phyloP scores from a whole-genome alignment of 139 green algal genomes.

The Monoraphidium neglectum region DNA sequence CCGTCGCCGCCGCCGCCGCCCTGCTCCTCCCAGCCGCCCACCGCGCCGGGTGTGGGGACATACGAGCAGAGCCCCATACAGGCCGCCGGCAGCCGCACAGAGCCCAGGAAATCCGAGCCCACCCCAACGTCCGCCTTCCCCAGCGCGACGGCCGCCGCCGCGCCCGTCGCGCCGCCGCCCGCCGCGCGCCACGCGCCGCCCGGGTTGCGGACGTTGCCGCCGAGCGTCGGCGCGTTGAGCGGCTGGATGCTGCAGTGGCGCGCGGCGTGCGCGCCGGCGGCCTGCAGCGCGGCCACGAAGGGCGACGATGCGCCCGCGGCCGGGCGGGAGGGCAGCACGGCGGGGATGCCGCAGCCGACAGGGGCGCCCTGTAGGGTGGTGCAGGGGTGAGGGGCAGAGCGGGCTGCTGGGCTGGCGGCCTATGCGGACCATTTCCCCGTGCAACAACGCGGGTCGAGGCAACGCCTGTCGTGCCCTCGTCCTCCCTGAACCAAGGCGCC shows the following conservation, averaged over 20 bases:
- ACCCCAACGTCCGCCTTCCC: conserved; percentile 30
- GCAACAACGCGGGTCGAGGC: too few species aligned
- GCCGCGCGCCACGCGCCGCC: conserved; percentile 3
- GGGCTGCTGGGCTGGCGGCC: too few species aligned
- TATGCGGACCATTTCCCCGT: too few species aligned
- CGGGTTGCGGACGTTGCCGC: conserved; percentile 32
- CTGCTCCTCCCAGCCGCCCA: not conserved
- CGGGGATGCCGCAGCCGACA: conserved; percentile 2
- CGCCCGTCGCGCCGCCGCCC: conserved; percentile 29
- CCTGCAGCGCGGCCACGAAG: not conserved
- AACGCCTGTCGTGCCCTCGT: too few species aligned
- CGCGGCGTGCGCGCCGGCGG: not conserved
- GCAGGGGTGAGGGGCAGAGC: too few species aligned
- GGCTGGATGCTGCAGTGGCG: conserved; percentile 12
- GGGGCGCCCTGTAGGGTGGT: conserved; percentile 3
- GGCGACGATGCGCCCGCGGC: not conserved
- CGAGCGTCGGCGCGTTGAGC: conserved; percentile 15
- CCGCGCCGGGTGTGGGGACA: conserved; percentile 18
- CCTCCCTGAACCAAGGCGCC: too few species aligned
- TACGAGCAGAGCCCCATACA: conserved; percentile 47
- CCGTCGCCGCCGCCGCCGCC: not conserved
- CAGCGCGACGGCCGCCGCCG: conserved; percentile 35
- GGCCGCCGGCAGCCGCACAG: conserved; percentile 39
- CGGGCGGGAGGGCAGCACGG: not conserved
- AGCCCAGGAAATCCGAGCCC: conserved; percentile 32